Base-by-base conservation (phyloP, 805 yeast species). In the Starmerella cellae region DNA sequence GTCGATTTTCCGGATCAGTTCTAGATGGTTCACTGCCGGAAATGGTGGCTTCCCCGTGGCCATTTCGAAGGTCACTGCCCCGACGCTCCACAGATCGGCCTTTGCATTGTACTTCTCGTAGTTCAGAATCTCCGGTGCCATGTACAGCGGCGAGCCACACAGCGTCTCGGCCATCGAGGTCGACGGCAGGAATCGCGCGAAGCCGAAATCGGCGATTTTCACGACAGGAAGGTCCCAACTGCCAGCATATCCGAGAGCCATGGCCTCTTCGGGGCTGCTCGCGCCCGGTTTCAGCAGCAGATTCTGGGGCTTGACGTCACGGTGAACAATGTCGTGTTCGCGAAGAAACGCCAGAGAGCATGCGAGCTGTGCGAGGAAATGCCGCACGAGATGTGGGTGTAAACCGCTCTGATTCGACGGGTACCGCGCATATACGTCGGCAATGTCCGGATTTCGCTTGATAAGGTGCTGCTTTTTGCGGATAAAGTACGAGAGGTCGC, bases 11-110 rank as follows among this genome's bases (percentile, higher is more conserved):
- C 82, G 78, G 55, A 82, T 71, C 42, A 91, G 69, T 58, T 88
- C 96, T 48, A 91, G 77, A 59, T 88, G 97, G 58, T 91, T 91
- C 3, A 81, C 75, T 3, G 98, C 97, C 50, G 81, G 76, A 60
- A 87, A 91, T 0, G 98, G 98, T 1, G 98, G 95, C 60, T 74
- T 80, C n/a, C 97, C 97, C 24, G 82, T 85, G 11, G 82, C 73
- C 95, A 91, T 87, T 61, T 91, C 98, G 61, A 79, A 91, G 11
- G 87, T 65, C 1, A 91, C 97, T 1, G 97, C 93, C 3, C 98
- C 98, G 4, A 88, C 95, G 5, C 96, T 85, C 98, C 98, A 91
- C 49, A 91, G 63, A 59, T 91, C 98, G 0, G 96, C 97, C 59
- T 85, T 87, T 4, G 97, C 98, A 53, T 87, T 85, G 64, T 91